phyloP scores from a whole-genome alignment of 768 basidiomycete species.

The Pleurotus tuoliensis region DNA sequence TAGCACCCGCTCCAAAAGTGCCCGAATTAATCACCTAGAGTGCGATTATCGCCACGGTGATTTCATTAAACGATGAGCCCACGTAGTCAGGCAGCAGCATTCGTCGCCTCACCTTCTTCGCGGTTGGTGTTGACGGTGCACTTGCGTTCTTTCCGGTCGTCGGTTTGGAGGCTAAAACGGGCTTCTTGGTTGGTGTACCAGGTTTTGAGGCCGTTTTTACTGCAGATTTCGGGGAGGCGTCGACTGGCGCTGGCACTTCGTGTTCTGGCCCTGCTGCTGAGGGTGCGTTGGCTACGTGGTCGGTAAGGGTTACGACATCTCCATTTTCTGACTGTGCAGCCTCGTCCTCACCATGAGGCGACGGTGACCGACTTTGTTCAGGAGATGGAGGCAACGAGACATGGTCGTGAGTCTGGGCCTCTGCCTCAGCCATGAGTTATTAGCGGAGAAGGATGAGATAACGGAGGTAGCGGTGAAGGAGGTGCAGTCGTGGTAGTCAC shows the following conservation, averaged over 20 bases:
- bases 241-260: conserved; percentile 11
- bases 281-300: conserved; percentile 8
- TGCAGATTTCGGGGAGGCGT: conserved; percentile 18
- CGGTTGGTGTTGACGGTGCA: conserved; percentile 48
- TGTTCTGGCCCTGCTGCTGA: conserved; percentile 10
- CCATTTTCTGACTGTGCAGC: conserved; percentile 17
- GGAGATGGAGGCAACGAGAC: conserved; percentile 9
- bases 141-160: conserved; percentile 37
- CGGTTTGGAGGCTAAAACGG: conserved; percentile 30
- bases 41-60: conserved; percentile 11
- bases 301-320: conserved; percentile 13
- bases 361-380: conserved; percentile 6
- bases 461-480: neutral
- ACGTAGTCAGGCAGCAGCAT: conserved; percentile 8
- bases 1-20: conserved; percentile 57
- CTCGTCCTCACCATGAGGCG: conserved; percentile 29
- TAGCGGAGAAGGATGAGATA: neutral
- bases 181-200: conserved; percentile 10
- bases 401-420: conserved; percentile 3
- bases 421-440: conserved; percentile 9
- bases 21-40: conserved; percentile 60
- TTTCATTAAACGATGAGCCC: conserved; percentile 2
- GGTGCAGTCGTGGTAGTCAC: neutral
- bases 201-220: conserved; percentile 16
- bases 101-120: conserved; percentile 57